phyloP scores from a whole-genome alignment of 1,284 basidiomycete species.

The Caloboletus firmus region DNA sequence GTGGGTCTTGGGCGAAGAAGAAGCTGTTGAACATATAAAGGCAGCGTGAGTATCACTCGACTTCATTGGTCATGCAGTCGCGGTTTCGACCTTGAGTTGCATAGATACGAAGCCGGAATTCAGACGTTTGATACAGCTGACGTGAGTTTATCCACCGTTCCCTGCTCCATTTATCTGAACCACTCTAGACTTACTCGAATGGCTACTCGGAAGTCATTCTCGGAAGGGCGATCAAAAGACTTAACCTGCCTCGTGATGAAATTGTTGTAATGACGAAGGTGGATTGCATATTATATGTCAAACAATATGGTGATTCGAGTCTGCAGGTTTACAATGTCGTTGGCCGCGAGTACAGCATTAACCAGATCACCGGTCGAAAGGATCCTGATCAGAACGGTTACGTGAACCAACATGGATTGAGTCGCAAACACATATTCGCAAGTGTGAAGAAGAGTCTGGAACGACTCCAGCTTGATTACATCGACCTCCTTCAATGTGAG shows the following conservation, averaged over 20 bases:
- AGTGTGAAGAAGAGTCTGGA: constrained; percentile 65
- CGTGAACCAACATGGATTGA: constrained; percentile 56
- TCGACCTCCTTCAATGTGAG: constrained; percentile 65
- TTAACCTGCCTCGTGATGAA: constrained; percentile 69
- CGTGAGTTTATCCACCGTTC: constrained; percentile 29
- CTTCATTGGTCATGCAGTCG: not conserved
- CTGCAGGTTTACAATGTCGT: constrained; percentile 41
- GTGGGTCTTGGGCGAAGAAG: constrained; percentile 60
- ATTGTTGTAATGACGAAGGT: constrained; percentile 81
- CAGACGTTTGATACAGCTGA: constrained; percentile 70
- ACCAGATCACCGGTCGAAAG: constrained; percentile 14
- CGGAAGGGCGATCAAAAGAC: constrained; percentile 76
- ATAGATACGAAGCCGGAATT: constrained; percentile 61
- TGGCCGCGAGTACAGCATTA: constrained; percentile 29
- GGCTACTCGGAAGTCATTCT: constrained; percentile 74
- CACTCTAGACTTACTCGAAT: constrained; percentile 58
- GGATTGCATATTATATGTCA: not conserved
- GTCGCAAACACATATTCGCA: constrained; percentile 72
- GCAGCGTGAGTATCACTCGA: constrained; percentile 40
- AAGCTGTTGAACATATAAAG: constrained; percentile 59
- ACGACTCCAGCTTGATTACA: constrained; percentile 67
- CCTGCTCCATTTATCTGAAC: not conserved
- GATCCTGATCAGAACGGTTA: constrained; percentile 50
- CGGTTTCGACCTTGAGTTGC: not conserved
- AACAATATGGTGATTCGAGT: not conserved